Percentiles rank a stretch among this genome's conserved stretches.
Evolutionary conservation across 2,329 filamentous ascomycete species (phyloP).

Genomic region (Talaromyces pinophilus): DNA sequence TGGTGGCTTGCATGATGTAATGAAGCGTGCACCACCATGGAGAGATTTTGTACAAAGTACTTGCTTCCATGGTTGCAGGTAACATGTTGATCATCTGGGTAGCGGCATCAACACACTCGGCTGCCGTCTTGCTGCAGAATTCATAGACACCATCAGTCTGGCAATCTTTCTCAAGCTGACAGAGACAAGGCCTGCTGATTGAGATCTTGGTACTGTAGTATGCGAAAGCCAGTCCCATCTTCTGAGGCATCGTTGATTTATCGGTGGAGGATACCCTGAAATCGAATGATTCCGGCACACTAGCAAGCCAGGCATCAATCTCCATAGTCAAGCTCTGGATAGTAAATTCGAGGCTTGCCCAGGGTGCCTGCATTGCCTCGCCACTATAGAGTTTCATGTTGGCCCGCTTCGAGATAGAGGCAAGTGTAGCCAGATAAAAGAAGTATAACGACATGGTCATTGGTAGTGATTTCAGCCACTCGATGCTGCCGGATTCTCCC

Average conservation of each 20-base stretch:
- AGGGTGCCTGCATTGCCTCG: conserved; percentile 37
- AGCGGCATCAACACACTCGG: conserved; percentile 46
- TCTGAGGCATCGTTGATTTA: conserved; percentile 37
- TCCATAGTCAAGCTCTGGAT: conserved; percentile 42
- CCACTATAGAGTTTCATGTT: conserved; percentile 44
- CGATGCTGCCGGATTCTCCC: conserved; percentile 27
- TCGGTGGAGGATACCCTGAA: conserved; percentile 35
- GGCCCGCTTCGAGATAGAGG: conserved; percentile 41
- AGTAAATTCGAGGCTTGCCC: conserved; percentile 42
- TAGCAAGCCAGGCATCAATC: conserved; percentile 44
- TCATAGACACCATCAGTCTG: conserved; percentile 38
- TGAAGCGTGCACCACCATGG: conserved; percentile 51
- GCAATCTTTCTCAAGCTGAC: conserved; percentile 38
- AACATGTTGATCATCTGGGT: conserved; percentile 44
- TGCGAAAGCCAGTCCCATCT: conserved; percentile 44
- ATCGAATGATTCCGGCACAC: conserved; percentile 42
- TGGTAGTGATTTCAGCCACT: conserved; percentile 41
- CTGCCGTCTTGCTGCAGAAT: conserved; percentile 42
- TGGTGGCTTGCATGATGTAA: conserved; percentile 48
- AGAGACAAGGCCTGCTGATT: conserved; percentile 48
- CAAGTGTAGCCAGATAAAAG: conserved; percentile 41
- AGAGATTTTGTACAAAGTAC: conserved; percentile 39
- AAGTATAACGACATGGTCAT: conserved; percentile 46
- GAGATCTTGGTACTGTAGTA: conserved; percentile 48
- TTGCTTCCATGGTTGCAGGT: conserved; percentile 42